Evolutionary conservation across 1,139 yeast genomes (phyloP).

Genomic region (Suhomyces bokatorum): DNA sequence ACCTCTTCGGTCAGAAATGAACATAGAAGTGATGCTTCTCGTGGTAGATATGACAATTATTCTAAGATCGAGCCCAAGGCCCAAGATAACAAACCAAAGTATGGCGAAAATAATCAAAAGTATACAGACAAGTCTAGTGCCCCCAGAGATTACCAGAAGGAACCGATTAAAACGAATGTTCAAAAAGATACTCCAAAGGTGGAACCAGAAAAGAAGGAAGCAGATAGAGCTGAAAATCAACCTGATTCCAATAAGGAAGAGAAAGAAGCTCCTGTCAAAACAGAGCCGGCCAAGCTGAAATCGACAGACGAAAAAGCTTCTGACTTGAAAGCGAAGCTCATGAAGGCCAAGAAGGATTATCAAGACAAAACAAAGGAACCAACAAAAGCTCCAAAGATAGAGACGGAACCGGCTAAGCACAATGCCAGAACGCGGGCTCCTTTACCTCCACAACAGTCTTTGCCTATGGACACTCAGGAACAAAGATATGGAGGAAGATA

Average conservation of each 20-base stretch:
- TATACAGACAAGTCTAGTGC: background rate
- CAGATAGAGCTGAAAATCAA: constrained; percentile 2
- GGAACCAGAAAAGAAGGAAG: background rate
- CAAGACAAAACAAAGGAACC: constrained; percentile 14
- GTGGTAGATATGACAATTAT: constrained; percentile 27
- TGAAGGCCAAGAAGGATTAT: constrained; percentile 29
- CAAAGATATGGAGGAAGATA: constrained; percentile 9
- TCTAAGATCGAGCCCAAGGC: constrained; percentile 22
- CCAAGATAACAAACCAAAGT: background rate
- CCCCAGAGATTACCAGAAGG: background rate
- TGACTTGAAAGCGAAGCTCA: constrained; percentile 23
- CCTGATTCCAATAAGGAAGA: constrained; percentile 3
- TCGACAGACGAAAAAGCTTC: constrained; percentile 9
- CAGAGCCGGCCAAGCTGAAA: background rate
- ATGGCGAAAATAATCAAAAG: background rate
- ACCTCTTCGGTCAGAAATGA: constrained; percentile 4
- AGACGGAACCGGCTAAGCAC: background rate
- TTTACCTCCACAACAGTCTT: constrained; percentile 14
- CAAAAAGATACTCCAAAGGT: background rate
- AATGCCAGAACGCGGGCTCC: constrained; percentile 11
- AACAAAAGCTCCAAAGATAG: constrained; percentile 2
- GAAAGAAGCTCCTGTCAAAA: background rate
- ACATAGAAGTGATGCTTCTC: constrained; percentile 14
- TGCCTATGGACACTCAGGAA: constrained; percentile 7
- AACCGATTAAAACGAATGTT: background rate